These are phyloP conservation scores for Hericium alpestre DNA, from an alignment of 768 basidiomycete genomes.

Conservation along the genomic window DNA sequence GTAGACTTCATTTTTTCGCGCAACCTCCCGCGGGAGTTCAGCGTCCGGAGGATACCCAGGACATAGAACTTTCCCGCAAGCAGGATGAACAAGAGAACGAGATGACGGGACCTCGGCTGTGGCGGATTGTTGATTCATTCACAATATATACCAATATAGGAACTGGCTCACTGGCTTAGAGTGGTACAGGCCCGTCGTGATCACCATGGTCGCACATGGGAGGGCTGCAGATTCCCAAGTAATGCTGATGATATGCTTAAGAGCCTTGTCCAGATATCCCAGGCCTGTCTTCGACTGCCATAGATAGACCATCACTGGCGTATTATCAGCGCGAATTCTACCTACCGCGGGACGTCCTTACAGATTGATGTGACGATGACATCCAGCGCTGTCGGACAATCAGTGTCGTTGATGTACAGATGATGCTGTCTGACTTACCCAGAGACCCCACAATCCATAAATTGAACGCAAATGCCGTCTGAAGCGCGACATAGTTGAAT, in stretches of 20 bases:
- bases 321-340: neutral
- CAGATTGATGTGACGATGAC: constrained; percentile 28
- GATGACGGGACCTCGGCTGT: constrained; percentile 9
- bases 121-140: neutral
- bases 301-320: constrained; percentile 29
- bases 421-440: constrained; percentile 17
- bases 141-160: neutral
- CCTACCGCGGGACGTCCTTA: constrained; percentile 13
- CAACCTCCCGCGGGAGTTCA: constrained; percentile 21
- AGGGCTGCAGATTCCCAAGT: constrained; percentile 29
- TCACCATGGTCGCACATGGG: constrained; percentile 24
- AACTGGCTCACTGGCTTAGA: constrained; percentile 24
- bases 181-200: constrained; percentile 21
- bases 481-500: neutral
- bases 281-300: constrained; percentile 29
- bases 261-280: constrained; percentile 26
- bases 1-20: constrained; percentile 26
- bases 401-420: neutral
- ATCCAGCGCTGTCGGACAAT: constrained; percentile 26
- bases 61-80: constrained; percentile 39
- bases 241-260: constrained; percentile 29
- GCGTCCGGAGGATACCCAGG: constrained; percentile 18
- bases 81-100: constrained; percentile 38
- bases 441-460: constrained; percentile 37
- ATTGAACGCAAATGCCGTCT: constrained; percentile 34